Evolutionary conservation across 2,329 filamentous ascomycete species (phyloP).

Genomic region (Pseudocercospora macadamiae): DNA sequence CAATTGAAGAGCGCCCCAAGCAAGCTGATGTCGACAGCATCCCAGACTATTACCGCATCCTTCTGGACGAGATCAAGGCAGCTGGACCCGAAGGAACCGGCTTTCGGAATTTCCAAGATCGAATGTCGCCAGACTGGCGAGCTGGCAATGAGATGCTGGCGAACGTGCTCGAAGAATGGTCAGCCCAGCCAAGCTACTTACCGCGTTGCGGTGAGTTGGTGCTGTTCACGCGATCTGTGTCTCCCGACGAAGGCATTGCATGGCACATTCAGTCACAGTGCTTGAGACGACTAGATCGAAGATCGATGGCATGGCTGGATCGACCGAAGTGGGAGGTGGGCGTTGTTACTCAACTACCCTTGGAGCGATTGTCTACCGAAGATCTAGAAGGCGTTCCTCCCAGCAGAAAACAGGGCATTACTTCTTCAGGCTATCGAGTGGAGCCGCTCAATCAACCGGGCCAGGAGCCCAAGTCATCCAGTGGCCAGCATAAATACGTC

Average conservation of each 20-base stretch:
- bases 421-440: constrained; percentile 56
- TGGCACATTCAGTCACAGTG: constrained; percentile 33
- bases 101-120: constrained; percentile 53
- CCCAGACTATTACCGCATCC: constrained; percentile 55
- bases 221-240: constrained; percentile 50
- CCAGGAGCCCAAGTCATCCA: constrained; percentile 52
- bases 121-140: constrained; percentile 60
- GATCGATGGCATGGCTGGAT: constrained; percentile 15
- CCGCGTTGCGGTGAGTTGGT: constrained; percentile 62
- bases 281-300: constrained; percentile 25
- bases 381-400: constrained; percentile 49
- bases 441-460: constrained; percentile 59
- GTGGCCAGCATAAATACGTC: constrained; percentile 59
- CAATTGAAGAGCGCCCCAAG: constrained; percentile 19
- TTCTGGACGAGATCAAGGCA: constrained; percentile 53
- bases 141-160: constrained; percentile 51
- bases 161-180: constrained; percentile 46
- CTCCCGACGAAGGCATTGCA: constrained; percentile 33
- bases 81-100: constrained; percentile 38
- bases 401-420: constrained; percentile 49
- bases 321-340: constrained; percentile 61
- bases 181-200: constrained; percentile 52
- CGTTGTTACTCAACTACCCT: constrained; percentile 56
- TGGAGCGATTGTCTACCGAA: constrained; percentile 45
- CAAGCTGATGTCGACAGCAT: constrained; percentile 56